A percentile compares a stretch with the other conserved stretches of the same genome.
These are phyloP conservation scores for Coelastrella sp. DNA, from an alignment of 139 green algal species.

Conservation along the genomic window DNA sequence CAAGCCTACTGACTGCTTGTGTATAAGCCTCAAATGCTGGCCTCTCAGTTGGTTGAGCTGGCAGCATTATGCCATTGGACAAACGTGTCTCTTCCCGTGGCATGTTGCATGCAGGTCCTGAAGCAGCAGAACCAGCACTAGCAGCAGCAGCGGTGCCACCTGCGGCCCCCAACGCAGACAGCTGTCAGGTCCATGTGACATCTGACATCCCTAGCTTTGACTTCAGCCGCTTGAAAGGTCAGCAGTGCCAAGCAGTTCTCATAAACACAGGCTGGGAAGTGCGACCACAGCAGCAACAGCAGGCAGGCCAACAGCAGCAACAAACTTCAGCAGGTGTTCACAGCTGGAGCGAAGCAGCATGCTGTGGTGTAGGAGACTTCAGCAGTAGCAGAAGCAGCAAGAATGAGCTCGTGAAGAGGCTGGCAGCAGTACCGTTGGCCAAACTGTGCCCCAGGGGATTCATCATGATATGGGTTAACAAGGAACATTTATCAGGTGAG, in stretches of 20 bases:
- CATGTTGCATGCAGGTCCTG: neutral
- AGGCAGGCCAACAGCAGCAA: conserved; percentile 30
- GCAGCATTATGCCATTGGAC: too few relatives aligned
- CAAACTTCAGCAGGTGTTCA: conserved; percentile 8
- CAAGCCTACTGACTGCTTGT: too few relatives aligned
- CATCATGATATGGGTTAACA: conserved; percentile 90
- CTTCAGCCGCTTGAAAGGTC: conserved; percentile 36
- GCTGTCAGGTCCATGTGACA: conserved; percentile 11
- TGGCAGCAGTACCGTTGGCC: conserved; percentile 74
- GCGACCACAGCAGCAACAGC: conserved; percentile 3
- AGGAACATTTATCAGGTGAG: conserved; percentile 62
- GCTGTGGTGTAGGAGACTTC: neutral
- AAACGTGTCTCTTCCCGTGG: too few relatives aligned
- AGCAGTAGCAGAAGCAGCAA: neutral
- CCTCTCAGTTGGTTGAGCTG: too few relatives aligned
- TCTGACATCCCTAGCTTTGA: conserved; percentile 29
- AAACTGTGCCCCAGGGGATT: conserved; percentile 86
- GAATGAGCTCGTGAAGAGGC: conserved; percentile 10
- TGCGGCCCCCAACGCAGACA: neutral
- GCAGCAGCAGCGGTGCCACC: conserved; percentile 25
- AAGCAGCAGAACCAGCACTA: neutral
- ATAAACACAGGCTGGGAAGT: conserved; percentile 79
- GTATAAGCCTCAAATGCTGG: too few relatives aligned
- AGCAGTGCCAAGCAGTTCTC: conserved; percentile 65
- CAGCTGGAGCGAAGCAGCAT: neutral